Conservation (phyloP, 2,329 filamentous ascomycete genomes). For the Colletotrichum horii region DNA sequence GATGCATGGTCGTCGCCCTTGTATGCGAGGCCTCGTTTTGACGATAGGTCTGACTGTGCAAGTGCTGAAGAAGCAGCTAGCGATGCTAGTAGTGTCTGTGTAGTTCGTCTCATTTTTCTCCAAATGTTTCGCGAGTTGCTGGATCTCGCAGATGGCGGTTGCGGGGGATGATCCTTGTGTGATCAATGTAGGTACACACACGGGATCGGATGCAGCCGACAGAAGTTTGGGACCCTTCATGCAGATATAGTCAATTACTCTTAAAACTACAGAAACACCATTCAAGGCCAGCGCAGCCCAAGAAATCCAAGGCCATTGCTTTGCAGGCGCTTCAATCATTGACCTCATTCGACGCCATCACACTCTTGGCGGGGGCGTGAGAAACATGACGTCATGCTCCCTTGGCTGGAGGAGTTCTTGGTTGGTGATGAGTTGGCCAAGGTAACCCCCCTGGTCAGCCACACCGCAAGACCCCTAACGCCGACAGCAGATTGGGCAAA, state of each 20-base stretch:
- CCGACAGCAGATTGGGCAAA: not conserved
- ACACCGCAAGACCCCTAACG: not conserved
- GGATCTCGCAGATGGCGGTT: not conserved
- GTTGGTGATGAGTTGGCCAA: slow-evolving; percentile 12
- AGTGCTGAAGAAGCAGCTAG: not conserved
- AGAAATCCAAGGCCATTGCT: not conserved
- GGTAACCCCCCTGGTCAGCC: slow-evolving; percentile 11
- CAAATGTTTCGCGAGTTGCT: not conserved
- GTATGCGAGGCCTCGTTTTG: slow-evolving; percentile 18
- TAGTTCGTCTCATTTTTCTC: slow-evolving; percentile 3
- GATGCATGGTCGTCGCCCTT: slow-evolving; percentile 21
- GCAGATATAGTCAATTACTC: not conserved
- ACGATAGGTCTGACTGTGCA: not conserved
- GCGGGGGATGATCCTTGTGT: slow-evolving; percentile 12
- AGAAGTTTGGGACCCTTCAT: not conserved
- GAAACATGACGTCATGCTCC: slow-evolving; percentile 1
- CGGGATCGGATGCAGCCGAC: slow-evolving; percentile 9
- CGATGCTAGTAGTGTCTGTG: not conserved
- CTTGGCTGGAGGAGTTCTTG: not conserved
- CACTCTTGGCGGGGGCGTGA: not conserved
- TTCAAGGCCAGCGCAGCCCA: not conserved
- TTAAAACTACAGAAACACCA: not conserved
- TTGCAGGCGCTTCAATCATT: not conserved
- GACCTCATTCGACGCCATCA: slow-evolving; percentile 11
- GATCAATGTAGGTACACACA: not conserved